Base-by-base conservation (phyloP, 495 filamentous ascomycete genomes). In the Xylaria nigripes region DNA sequence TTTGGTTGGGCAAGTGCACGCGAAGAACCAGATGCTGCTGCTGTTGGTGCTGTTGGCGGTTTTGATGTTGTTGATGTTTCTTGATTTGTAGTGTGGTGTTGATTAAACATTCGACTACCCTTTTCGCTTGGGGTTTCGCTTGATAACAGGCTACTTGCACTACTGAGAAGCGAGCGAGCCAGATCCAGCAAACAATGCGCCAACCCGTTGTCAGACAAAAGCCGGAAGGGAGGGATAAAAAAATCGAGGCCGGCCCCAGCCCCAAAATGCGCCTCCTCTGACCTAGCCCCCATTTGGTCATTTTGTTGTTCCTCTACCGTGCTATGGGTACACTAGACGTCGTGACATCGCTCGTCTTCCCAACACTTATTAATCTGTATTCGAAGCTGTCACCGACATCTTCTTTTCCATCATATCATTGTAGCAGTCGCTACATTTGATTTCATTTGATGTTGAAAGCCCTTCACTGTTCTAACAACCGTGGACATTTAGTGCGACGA, bases 401-500 rank as follows among this genome's bases (percentile, higher is more conserved):
- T 38, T 43, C 27, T 23, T 50, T 30, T 16, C 16, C 8, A 23
- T 16, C 8, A 22, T 44, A 21, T 4, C 13, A 27, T 4, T 19
- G 4, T 21, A 6, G 27, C 45, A 19, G 16, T 10, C 15, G 6
- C 5, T n/a, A 4, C 19, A 8, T 34, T 34, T 34, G 7, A 8
- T 34, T 34, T 34, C 6, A 8, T 34, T 15, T 34, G 7, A 34
- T 34, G 6, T 13, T 13, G 32, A 13, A 13, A 34, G 32, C 32
- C 6, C 16, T 43, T 43, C 40, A 7, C 1, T 21, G 6, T 18
- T 46, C 24, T 43, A 41, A 56, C 30, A 43, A 40, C 15, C 30
- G 38, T 45, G 47, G 23, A 29, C 51, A 36, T 62, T 27, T 63
- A 98, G 93, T 98, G 93, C 75, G 93, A 98, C 79, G 93, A 98